Base-by-base conservation (phyloP, 805 yeast genomes). In the Sungouiozyma ichnusensis region DNA sequence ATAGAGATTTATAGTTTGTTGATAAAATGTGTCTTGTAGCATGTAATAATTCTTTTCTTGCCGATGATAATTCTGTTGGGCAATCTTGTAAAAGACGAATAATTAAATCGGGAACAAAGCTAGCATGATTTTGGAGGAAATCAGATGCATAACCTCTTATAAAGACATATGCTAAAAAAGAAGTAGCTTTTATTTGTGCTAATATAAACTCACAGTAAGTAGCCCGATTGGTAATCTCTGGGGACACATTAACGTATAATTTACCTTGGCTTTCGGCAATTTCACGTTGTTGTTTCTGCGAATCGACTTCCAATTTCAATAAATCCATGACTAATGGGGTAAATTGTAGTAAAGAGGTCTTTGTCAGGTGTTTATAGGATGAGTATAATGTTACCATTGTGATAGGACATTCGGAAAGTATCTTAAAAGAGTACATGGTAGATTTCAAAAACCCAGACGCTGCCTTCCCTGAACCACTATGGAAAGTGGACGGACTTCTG, bases 161-260 rank as follows among this genome's bases (percentile, higher is more conserved):
- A 49, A 83, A 81, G 1, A 88, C 86, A 59, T 88, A 92, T 0
- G 97, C 97, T 53, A 92, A 66, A 52, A 92, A 90, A 0, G 96
- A 86, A 35, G 95, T 90, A 1, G 97, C 95, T 60, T 92, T 92
- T 34, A 94, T 95, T 63, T 92, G 99, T 20, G 95, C 87, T 20
- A 85, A 66, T 14, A 90, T 79, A 53, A 92, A 85, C 53, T 92
- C 97, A 45, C 92, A 83, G 62, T 81, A 92, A 0, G 83, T 80
- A 8, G 77, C 68, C 49, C 95, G 72, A 54, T 87, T 85, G 43
- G 72, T 75, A 48, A 92, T 81, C 5, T 73, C 73, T 1, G 88
- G 81, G 3, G 94, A 74, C 18, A 88, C 81, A 0, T 85, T 74
- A 0, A 87, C 80, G 41, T 77, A 77, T 27, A 76, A 66, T 39